phyloP scores from a whole-genome alignment of 2,329 filamentous ascomycete genomes.

The Ascochyta viciae-villosae region DNA sequence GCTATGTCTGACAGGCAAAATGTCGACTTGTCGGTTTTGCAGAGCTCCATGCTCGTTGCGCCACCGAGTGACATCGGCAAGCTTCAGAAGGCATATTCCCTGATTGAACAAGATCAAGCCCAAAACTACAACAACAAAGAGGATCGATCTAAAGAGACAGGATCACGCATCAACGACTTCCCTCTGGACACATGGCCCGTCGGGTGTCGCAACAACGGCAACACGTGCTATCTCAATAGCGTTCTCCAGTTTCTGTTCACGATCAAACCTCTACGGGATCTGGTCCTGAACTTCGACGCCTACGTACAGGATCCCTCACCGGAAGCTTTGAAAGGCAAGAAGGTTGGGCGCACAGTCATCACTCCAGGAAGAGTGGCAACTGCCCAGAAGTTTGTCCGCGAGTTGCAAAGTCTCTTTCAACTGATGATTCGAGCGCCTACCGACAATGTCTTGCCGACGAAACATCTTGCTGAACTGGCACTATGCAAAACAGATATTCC shows the following conservation, averaged over 20 bases:
- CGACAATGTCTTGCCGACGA: slow-evolving; percentile 72
- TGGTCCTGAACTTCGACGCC: slow-evolving; percentile 78
- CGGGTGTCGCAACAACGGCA: slow-evolving; percentile 90
- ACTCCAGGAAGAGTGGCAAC: slow-evolving; percentile 63
- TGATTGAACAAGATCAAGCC: slow-evolving; percentile 50
- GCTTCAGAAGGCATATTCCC: slow-evolving; percentile 56
- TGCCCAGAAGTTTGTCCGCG: slow-evolving; percentile 77
- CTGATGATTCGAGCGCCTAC: slow-evolving; percentile 70
- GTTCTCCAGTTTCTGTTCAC: slow-evolving; percentile 95
- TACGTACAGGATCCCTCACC: slow-evolving; percentile 73
- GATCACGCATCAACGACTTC: slow-evolving; percentile 31
- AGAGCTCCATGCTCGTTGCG: slow-evolving; percentile 42
- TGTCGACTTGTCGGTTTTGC: slow-evolving; percentile 55
- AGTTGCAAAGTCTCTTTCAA: slow-evolving; percentile 74
- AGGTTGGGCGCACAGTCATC: slow-evolving; percentile 77
- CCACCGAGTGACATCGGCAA: slow-evolving; percentile 54
- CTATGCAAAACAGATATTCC: slow-evolving; percentile 65
- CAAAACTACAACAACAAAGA: slow-evolving; percentile 29
- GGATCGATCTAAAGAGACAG: slow-evolving; percentile 19
- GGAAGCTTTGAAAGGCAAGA: slow-evolving; percentile 68
- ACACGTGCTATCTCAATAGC: slow-evolving; percentile 98
- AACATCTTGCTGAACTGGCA: slow-evolving; percentile 80
- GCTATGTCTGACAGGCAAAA: slow-evolving; percentile 59
- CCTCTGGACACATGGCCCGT: slow-evolving; percentile 70
- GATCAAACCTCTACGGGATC: slow-evolving; percentile 77